These are phyloP conservation scores for Cercospora nicotianae DNA, from an alignment of 2,329 filamentous ascomycete genomes.

Conservation along the genomic window DNA sequence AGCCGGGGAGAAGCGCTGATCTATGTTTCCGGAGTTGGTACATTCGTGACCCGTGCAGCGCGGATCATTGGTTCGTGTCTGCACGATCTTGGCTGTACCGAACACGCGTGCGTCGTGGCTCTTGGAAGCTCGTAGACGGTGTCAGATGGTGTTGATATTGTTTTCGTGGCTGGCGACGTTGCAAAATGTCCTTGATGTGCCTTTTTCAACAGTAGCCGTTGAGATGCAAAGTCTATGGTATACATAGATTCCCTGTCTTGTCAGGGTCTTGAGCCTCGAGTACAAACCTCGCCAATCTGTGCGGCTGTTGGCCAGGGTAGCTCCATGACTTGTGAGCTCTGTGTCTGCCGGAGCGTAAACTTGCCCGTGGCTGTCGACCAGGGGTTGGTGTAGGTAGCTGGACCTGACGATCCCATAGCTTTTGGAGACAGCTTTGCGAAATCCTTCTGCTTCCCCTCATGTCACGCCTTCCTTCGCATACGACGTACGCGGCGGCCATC, in stretches of 20 bases:
- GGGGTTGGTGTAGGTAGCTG: neutral
- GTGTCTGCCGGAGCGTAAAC: neutral
- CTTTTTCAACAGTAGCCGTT: neutral
- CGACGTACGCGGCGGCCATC: neutral
- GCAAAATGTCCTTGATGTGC: neutral
- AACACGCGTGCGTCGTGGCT: constrained; percentile 3
- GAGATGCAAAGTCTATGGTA: neutral
- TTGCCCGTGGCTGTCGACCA: neutral
- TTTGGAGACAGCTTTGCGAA: neutral
- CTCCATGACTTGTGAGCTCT: neutral
- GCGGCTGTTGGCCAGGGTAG: neutral
- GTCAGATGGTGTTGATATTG: neutral
- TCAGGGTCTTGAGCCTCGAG: constrained; percentile 2
- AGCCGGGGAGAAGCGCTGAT: neutral
- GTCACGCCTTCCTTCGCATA: constrained; percentile 4
- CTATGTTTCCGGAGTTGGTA: constrained; percentile 4
- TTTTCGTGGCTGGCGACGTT: neutral
- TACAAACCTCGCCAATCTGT: constrained; percentile 6
- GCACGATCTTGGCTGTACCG: constrained; percentile 20
- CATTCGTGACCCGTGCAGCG: constrained; percentile 8
- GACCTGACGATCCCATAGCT: constrained; percentile 4
- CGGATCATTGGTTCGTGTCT: constrained; percentile 16
- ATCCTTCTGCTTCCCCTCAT: constrained; percentile 6
- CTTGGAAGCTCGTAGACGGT: neutral
- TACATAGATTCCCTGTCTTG: neutral